phyloP scores from a whole-genome alignment of 2,329 filamentous ascomycete species.

The Albophoma yamanashiensis region DNA sequence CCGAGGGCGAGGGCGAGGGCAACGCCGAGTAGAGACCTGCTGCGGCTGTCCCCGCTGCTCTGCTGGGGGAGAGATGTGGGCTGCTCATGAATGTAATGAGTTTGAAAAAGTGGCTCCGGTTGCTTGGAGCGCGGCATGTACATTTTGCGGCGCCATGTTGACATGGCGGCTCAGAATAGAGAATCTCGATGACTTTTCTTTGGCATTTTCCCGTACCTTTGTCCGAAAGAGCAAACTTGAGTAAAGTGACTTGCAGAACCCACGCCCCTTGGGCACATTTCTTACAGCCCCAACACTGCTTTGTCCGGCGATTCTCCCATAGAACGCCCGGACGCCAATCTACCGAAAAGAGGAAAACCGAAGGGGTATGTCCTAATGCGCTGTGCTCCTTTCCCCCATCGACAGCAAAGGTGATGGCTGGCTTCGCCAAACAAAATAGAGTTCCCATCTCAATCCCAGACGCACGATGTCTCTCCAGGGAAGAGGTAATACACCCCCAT shows the following conservation, averaged over 20 bases:
- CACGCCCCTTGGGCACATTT: neutral
- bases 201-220: neutral
- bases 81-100: neutral
- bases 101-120: neutral
- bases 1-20: constrained; percentile 29
- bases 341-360: too few species aligned
- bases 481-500: too few species aligned
- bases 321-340: too few species aligned
- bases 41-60: neutral
- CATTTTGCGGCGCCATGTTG: neutral
- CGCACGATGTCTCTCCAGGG: too few species aligned
- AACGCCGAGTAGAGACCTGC: constrained; percentile 15
- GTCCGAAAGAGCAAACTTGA: neutral
- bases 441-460: too few species aligned
- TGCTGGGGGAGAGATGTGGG: neutral
- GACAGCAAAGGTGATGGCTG: too few species aligned
- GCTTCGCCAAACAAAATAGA: too few species aligned
- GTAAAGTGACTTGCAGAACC: neutral
- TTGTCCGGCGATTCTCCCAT: neutral
- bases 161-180: neutral
- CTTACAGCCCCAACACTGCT: neutral
- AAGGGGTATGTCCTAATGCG: too few species aligned
- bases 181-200: neutral
- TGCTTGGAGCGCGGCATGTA: neutral
- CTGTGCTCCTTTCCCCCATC: too few species aligned